These are phyloP conservation scores for Inonotus obliquus DNA, from an alignment of 1,284 basidiomycete genomes.

Conservation along the genomic window DNA sequence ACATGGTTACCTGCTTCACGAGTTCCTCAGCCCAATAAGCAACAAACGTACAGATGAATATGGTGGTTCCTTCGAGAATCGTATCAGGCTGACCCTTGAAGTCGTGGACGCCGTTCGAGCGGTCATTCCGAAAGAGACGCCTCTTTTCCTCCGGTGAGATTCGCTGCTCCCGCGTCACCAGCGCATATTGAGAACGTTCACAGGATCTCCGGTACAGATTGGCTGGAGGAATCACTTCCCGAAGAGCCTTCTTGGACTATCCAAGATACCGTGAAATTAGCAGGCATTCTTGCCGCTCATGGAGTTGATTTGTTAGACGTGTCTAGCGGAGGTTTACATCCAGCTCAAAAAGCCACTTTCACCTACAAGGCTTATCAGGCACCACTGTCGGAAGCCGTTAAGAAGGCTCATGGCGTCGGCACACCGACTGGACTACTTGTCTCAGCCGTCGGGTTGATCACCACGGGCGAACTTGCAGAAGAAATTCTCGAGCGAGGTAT, in stretches of 20 bases:
- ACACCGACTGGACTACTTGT: constrained; percentile 32
- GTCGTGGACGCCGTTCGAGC: constrained; percentile 37
- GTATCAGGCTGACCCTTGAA: constrained; percentile 44
- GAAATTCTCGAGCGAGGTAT: constrained; percentile 34
- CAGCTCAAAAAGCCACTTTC: constrained; percentile 32
- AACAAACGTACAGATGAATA: constrained; percentile 52
- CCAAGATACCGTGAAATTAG: constrained; percentile 48
- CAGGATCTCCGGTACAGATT: constrained; percentile 49
- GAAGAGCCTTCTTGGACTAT: constrained; percentile 46
- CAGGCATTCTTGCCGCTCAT: constrained; percentile 43
- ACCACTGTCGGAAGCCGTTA: constrained; percentile 40
- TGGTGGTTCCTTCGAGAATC: constrained; percentile 51
- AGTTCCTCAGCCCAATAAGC: constrained; percentile 41
- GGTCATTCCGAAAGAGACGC: constrained; percentile 37
- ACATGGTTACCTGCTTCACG: constrained; percentile 42
- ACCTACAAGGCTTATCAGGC: constrained; percentile 26
- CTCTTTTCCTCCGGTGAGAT: constrained; percentile 50
- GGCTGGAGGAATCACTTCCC: constrained; percentile 44
- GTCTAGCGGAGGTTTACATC: constrained; percentile 46
- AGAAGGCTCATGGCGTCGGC: constrained; percentile 28
- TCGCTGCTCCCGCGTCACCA: constrained; percentile 31
- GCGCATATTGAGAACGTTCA: constrained; percentile 28
- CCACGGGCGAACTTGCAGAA: constrained; percentile 39
- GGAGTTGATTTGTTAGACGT: constrained; percentile 59
- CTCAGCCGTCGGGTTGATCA: constrained; percentile 47